Evolutionary conservation across 768 basidiomycete genomes (phyloP).

Genomic region (Melanogaster broomeanus): DNA sequence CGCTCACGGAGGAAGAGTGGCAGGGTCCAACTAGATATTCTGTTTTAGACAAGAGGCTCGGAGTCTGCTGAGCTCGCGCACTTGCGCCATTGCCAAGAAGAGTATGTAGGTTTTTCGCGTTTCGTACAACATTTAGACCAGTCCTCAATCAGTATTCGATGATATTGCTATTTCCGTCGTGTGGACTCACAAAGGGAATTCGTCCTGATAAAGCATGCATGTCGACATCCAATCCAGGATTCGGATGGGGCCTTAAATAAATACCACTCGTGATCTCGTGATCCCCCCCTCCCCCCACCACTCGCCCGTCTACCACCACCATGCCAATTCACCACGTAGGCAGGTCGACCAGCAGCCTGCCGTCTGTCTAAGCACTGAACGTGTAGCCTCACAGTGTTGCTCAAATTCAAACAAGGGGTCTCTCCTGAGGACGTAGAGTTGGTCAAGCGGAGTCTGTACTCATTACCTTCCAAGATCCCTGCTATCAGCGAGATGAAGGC

Average conservation of each 20-base stretch:
- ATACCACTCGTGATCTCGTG: not conserved
- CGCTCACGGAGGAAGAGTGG: no score
- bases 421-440: constrained; percentile 6
- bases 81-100: no score
- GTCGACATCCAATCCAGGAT: no score
- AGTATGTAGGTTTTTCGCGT: no score
- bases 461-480: constrained; percentile 19
- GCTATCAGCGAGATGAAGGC: constrained; percentile 11
- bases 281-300: not conserved
- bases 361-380: not conserved
- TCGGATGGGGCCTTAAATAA: not conserved
- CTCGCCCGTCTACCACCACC: not conserved
- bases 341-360: constrained; percentile 5
- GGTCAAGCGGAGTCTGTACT: not conserved
- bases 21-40: no score
- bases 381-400: constrained; percentile 11
- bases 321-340: constrained; percentile 25
- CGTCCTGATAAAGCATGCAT: no score
- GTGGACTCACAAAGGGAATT: no score
- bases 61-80: no score
- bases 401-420: constrained; percentile 21
- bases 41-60: no score
- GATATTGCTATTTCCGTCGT: no score
- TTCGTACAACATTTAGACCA: no score
- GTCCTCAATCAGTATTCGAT: no score